A percentile compares a stretch with the other conserved stretches of the same genome.
Conservation (phyloP, 2,329 filamentous ascomycete species). For the Didymellaceae sp. region DNA sequence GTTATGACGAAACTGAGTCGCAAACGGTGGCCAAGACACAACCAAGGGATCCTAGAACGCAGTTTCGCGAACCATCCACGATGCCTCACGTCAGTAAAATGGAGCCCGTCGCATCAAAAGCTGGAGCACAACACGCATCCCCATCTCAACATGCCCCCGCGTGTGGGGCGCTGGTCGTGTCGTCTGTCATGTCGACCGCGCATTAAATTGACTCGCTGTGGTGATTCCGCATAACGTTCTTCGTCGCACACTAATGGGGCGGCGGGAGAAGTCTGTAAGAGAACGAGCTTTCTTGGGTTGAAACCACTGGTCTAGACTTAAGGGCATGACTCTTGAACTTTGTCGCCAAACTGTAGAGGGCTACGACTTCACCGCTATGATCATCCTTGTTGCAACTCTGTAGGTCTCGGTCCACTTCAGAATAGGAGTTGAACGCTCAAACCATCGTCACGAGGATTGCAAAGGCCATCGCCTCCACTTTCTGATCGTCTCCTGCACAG, state of each 20-base stretch:
- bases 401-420: not conserved
- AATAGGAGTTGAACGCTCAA: constrained; percentile 2
- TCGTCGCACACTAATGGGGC: not conserved
- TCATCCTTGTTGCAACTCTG: constrained; percentile 1
- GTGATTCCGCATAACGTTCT: not conserved
- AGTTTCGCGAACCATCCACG: constrained; percentile 1
- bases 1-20: constrained; percentile 9
- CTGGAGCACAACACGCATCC: constrained; percentile 9
- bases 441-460: constrained; percentile 8
- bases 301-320: constrained; percentile 5
- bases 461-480: not conserved
- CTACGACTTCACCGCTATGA: constrained; percentile 3
- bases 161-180: not conserved
- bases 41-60: not conserved
- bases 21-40: constrained; percentile 15
- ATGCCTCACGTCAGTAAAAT: constrained; percentile 12
- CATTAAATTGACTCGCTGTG: not conserved
- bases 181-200: not conserved
- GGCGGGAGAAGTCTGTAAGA: not conserved
- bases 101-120: constrained; percentile 9
- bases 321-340: constrained; percentile 3
- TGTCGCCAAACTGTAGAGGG: not conserved
- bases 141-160: constrained; percentile 6
- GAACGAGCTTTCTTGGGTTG: not conserved
- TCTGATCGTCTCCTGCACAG: not conserved